These are phyloP conservation scores for Fonsecaea pugnacius DNA, from an alignment of 2,329 filamentous ascomycete species.

Conservation along the genomic window DNA sequence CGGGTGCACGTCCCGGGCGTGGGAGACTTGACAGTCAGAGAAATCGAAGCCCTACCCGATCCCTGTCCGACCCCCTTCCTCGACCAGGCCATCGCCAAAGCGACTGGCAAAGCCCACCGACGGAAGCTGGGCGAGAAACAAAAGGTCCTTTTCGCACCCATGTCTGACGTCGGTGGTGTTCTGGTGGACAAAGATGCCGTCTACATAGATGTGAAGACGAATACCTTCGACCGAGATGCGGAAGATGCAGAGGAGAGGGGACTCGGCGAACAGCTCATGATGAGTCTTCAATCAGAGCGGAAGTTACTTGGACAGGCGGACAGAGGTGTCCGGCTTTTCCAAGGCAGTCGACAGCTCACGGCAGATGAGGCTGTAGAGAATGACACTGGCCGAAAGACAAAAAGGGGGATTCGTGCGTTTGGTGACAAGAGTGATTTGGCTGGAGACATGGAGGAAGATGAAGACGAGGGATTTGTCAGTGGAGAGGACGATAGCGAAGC, in stretches of 20 bases:
- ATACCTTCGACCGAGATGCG: conserved; percentile 71
- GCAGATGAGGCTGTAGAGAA: conserved; percentile 60
- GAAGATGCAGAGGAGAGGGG: conserved; percentile 72
- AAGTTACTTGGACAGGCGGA: conserved; percentile 80
- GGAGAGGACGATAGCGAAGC: conserved; percentile 60
- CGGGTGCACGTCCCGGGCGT: conserved; percentile 90
- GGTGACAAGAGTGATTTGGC: conserved; percentile 52
- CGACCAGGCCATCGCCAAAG: conserved; percentile 83
- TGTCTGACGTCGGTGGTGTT: conserved; percentile 96
- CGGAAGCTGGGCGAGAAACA: conserved; percentile 92
- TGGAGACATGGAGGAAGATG: conserved; percentile 62
- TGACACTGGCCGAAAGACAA: conserved; percentile 61
- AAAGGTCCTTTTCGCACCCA: conserved; percentile 92
- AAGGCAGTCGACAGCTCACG: conserved; percentile 65
- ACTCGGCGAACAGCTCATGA: conserved; percentile 93
- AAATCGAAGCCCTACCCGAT: conserved; percentile 86
- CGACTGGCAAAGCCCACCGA: conserved; percentile 77
- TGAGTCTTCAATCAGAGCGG: conserved; percentile 82
- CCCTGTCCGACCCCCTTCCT: conserved; percentile 93
- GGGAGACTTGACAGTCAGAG: conserved; percentile 81
- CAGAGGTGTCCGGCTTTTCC: conserved; percentile 83
- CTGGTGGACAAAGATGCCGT: conserved; percentile 97
- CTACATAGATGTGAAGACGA: conserved; percentile 76
- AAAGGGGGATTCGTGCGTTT: conserved; percentile 56
- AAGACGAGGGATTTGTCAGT: conserved; percentile 60